Evolutionary conservation across 202 grass and related monocot species (phyloP), one percentile per base, ranked within the genome.

Genomic region (Thinopyrum obtusiflorum): DNA sequence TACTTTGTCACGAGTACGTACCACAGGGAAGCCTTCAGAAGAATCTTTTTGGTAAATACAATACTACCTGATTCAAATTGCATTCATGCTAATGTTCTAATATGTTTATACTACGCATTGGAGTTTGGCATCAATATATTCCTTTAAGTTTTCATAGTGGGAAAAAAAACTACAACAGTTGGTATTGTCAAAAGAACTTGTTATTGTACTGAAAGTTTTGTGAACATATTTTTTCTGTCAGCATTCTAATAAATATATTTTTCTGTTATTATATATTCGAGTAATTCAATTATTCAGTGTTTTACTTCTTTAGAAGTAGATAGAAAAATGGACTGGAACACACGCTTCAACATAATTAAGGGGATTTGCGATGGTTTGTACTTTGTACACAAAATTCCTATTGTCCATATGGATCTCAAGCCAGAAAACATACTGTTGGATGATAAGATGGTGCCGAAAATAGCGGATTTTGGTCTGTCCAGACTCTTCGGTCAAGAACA

Each of bases 301-400:
- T 44, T 44, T 2, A 24, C 35, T 71, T 71, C 32, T 12, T 71
- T 36, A 42, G 68, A 71, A 71, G 5, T 44, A 42, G n/a, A 1
- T 7, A 11, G 10, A 4, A 42, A 42, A 71, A 71, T 71, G 68
- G 4, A 71, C 0, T 71, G 68, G 68, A 37, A 25, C 37, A 42
- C 11, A 25, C 68, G 68, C 68, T 71, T 71, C 68, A 71, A 71
- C 4, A 71, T 71, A 71, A 71, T 71, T 24, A 71, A 71, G 35
- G 68, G 68, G 36, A 71, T 71, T 11, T 71, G 68, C 36, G 2
- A 42, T 0, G 68, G 68, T 71, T 6, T 71, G 24, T 4, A 6
- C 11, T 71, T 71, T 25, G 4, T 71, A 25, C 68, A 71, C 20
- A 4, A 2, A n/a, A 71, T 25, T 25, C 2, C 20, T 14, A 39